A percentile compares a stretch with the other conserved stretches of the same genome.
phyloP scores from a whole-genome alignment of 257 asterid genomes.

The Solanum paucissectum region DNA sequence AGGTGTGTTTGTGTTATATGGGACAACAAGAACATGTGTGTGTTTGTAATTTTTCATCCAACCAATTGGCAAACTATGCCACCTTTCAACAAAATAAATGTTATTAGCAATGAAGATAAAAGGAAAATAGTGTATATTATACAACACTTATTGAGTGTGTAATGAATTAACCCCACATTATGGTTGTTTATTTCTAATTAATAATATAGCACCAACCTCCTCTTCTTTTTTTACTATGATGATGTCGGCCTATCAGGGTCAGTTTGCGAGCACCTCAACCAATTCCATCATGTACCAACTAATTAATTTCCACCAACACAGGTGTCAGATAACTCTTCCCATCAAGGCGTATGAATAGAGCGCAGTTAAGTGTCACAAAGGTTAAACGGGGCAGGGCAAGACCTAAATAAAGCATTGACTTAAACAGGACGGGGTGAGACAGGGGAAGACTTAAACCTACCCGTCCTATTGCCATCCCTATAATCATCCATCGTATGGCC shows the following conservation, averaged over 20 bases:
- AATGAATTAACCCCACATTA: background rate
- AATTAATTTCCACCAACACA: background rate
- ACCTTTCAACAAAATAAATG: background rate
- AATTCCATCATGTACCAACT: background rate
- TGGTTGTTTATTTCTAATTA: background rate
- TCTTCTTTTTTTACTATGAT: no score
- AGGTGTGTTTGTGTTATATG: background rate
- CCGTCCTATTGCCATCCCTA: background rate
- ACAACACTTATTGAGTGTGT: background rate
- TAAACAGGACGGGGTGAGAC: fast-evolving
- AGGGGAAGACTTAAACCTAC: background rate
- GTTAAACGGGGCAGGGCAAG: background rate
- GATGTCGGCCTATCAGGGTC: fast-evolving
- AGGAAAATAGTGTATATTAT: background rate
- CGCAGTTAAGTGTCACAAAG: no score
- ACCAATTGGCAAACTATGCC: background rate
- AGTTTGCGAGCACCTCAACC: no score
- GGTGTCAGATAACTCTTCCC: background rate
- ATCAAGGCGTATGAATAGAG: background rate
- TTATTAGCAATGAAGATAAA: background rate
- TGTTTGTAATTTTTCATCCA: background rate
- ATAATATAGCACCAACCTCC: no score
- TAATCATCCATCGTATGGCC: slow-evolving; percentile 49
- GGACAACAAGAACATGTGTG: background rate
- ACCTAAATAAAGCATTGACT: background rate